Base-by-base conservation (phyloP, 106 monocot species). In the Phalaenopsis equestris region DNA sequence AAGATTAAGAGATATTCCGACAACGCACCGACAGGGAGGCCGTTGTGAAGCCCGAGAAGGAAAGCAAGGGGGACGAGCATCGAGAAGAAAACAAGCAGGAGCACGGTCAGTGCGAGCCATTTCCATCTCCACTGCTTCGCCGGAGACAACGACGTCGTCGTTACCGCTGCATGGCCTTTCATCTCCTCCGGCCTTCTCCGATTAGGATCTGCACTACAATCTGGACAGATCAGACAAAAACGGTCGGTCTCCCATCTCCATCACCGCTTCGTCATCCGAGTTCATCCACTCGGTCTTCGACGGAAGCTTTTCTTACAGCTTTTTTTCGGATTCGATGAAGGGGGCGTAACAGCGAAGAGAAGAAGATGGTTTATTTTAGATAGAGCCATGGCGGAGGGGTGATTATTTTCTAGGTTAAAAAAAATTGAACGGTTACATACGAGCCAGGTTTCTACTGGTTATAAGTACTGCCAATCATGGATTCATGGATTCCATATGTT, bases 51-150 rank as follows among this genome's bases (percentile, higher is more conserved):
- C 37, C 90, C 90, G 41, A 87, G 83, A 47, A 90, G 90, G 79
- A 90, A 85, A 43, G 81, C 81, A 42, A 85, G 83, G 37, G 87
- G 87, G 15, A 87, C 80, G 57, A 85, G 38, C 47, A 90, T 78
- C 6, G 90, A 90, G 77, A 84, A 67, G 85, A 87, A 76, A 30
- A 85, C 87, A 77, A 87, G 85, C 67, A 83, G 75, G n/a, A 83
- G 77, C 12, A 90, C 85, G 21, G 85, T 75, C 41, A 87, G 36
- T 7, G 87, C 78, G 64, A 87, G 78, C 57, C 87, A 80, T 73
- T 80, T 90, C 87, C 90, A 90, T 68, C 85, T 55, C 87, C 87
- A 77, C 85, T 90, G 87, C 80, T 83, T 80, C 82, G 84, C 79
- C 4, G 86, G 2, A 42, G 64, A 56, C 12, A 14, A 36, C 8